Evolutionary conservation across 208 protist species (phyloP).

Genomic region (Crithidia sp.): DNA sequence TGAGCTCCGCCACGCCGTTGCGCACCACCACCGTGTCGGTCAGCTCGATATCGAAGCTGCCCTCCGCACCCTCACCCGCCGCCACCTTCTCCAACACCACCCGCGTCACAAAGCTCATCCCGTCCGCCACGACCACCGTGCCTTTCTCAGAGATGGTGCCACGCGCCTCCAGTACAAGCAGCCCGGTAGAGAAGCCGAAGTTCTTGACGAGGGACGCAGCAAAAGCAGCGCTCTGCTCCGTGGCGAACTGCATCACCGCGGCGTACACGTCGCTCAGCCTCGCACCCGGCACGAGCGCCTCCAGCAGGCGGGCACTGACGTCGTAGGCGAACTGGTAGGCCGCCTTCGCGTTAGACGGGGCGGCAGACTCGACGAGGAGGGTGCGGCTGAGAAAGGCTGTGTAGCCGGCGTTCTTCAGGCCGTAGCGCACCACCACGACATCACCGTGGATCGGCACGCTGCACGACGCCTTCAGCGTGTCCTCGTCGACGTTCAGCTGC

Average conservation of each 20-base stretch:
- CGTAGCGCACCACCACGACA: constrained; percentile 82
- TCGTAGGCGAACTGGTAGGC: constrained; percentile 79
- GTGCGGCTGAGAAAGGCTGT: constrained; percentile 86
- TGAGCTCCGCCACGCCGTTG: constrained; percentile 61
- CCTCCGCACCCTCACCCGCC: constrained; percentile 18
- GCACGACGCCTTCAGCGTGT: constrained; percentile 38
- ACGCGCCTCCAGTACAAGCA: constrained; percentile 82
- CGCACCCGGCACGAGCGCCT: constrained; percentile 57
- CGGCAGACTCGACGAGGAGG: constrained; percentile 70
- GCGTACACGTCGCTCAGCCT: constrained; percentile 71
- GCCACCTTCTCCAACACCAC: constrained; percentile 68
- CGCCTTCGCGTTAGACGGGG: constrained; percentile 61
- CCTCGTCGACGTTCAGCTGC: constrained; percentile 63
- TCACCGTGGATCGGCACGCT: constrained; percentile 58
- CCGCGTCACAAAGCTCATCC: constrained; percentile 89
- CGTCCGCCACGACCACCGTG: constrained; percentile 55
- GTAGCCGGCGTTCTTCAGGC: constrained; percentile 75
- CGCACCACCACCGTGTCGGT: constrained; percentile 82
- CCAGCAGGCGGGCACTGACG: constrained; percentile 76
- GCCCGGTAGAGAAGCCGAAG: constrained; percentile 83
- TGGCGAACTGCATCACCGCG: constrained; percentile 52
- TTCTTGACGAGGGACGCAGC: constrained; percentile 57
- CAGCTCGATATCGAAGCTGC: constrained; percentile 73
- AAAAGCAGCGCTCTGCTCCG: constrained; percentile 45
- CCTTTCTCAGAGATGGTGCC: constrained; percentile 86